Evolutionary conservation across 495 filamentous ascomycete species (phyloP).

Genomic region (Aspergillus mulundensis): DNA sequence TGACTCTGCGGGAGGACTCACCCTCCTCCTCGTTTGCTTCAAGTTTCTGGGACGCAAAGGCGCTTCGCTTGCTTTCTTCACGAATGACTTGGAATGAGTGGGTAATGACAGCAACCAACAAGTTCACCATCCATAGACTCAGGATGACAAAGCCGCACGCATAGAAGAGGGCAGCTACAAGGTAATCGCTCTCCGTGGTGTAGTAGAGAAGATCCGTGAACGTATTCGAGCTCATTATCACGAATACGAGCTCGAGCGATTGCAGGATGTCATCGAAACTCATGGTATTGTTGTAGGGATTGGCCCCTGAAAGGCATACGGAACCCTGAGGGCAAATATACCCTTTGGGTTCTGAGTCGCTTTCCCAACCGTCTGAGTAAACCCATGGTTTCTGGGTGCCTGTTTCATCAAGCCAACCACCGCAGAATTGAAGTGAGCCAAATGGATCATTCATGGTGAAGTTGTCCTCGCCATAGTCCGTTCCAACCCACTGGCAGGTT

Average conservation of each 20-base stretch:
- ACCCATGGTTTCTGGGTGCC: constrained; percentile 60
- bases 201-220: constrained; percentile 93
- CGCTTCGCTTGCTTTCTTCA: constrained; percentile 90
- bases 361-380: constrained; percentile 42
- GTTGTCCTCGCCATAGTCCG: constrained; percentile 26
- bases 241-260: constrained; percentile 93
- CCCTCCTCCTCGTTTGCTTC: constrained; percentile 37
- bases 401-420: constrained; percentile 64
- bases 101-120: constrained; percentile 97
- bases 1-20: constrained; percentile 38
- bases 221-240: constrained; percentile 97
- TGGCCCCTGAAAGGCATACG: constrained; percentile 70
- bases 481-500: constrained; percentile 81
- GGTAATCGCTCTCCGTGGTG: constrained; percentile 85
- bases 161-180: constrained; percentile 80
- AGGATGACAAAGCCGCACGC: constrained; percentile 84
- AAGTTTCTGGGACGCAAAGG: constrained; percentile 77
- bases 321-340: constrained; percentile 84
- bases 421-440: constrained; percentile 72
- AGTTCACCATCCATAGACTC: constrained; percentile 93
- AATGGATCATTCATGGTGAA: constrained; percentile 45
- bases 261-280: constrained; percentile 94
- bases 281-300: constrained; percentile 81
- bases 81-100: constrained; percentile 98
- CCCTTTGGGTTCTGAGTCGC: constrained; percentile 64